Base-by-base conservation (phyloP, 352 stramenopile species). In the Phytophthora quininea region DNA sequence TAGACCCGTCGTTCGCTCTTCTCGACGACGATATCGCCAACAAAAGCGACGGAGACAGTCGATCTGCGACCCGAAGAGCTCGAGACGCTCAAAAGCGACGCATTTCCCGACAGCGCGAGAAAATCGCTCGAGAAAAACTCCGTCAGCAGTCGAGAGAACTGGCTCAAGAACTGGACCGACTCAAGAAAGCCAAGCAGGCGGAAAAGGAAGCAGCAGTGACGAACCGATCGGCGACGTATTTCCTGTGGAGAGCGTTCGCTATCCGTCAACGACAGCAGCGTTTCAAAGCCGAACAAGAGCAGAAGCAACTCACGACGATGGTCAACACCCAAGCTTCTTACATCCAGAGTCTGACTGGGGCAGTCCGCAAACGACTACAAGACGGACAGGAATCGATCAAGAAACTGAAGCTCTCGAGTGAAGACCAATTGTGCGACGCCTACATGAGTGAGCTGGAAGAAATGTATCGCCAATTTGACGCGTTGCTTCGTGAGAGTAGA, bases 381-480 rank as follows among this genome's bases (percentile, higher is more conserved):
- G 38, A 46, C 11, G 9, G 14, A 10, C 4, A 12, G 38, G 19
- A 14, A 12, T 24, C 9, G 38, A 12, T 14, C 15, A 37, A 58
- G 15, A 46, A n/a, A 33, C 33, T 24, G 19, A 24, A 24, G 19
- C 19, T 24, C 19, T 24, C 19, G 19, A 24, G 19, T 24, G 19
- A 24, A 19, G 37, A 12, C 6, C 30, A 9, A 5, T 8, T 58
- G 8, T 62, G 64, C 37, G 12, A 58, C 43, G 33, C 42, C 24
- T 62, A 42, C 19, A 53, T 65, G 38, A 40, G 35, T 3, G 48
- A 65, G 40, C 6, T 66, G 9, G 27, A 70, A 8, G 19, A 2
- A n/a, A 54, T 61, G 6, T 71, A 58, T 40, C 3, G 3, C 8
- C 27, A 24, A 32, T 56, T 45, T 1, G 37, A 62, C 14, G 51